Base-by-base conservation (phyloP, 768 basidiomycete species). In the Suillus hirtellus region DNA sequence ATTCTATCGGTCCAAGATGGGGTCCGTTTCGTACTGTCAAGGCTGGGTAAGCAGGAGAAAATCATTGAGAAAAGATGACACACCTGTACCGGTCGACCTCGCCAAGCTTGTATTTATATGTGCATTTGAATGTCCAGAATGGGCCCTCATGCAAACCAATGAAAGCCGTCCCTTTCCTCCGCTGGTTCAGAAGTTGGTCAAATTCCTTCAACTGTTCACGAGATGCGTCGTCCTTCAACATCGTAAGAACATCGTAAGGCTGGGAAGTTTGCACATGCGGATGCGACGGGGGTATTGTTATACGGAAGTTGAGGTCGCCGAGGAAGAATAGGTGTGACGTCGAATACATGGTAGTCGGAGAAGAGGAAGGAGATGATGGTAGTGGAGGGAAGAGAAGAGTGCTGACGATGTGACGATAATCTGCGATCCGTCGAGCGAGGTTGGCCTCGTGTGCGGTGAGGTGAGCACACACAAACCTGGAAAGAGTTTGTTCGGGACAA, bases 1-100 rank as follows among this genome's bases (percentile, higher is more conserved):
- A 99, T 84, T 52, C 96, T 84, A 75, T 99, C 96, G 35, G 95
- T 97, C 92, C 94, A 99, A 24, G 95, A 87, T 0, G 96, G 96
- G 2, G 80, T 82, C 11, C 96, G 88, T 70, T 86, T 89, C 12
- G 75, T 72, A 70, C 91, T 92, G 55, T 27, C 66, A 40, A n/a
- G 19, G 53, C 35, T 34, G 21, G 34, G 21, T 38, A 19, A 4
- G 46, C 43, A 27, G 19, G 8, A 34, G 58, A 55, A 54, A 34
- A 34, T n/a, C 9, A 21, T 21, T 56, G 49, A 43, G 59, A 38
- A 62, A 55, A 62, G 42, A 58, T 52, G 0, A 73, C 84, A 27
- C 64, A 92, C 91, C 83, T 87, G 77, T 94, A 97, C 66, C 86
- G 85, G 70, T 95, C 92, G 24, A 93, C 86, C 70, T 90, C 84